Percentiles rank a stretch among this genome's conserved stretches.
These are phyloP conservation scores for Leptodermis oblonga DNA, from an alignment of 257 asterid species.

Conservation along the genomic window DNA sequence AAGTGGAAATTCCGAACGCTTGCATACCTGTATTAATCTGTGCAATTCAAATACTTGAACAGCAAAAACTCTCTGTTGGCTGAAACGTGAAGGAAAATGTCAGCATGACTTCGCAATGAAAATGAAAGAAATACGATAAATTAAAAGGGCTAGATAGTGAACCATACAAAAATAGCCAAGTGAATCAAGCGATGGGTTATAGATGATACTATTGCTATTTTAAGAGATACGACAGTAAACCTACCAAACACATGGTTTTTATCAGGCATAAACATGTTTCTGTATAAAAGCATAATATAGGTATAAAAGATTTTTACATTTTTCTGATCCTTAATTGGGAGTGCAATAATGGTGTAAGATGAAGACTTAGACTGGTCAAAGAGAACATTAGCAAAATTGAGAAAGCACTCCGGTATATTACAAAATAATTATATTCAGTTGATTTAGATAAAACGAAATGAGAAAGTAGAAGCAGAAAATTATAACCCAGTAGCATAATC, in stretches of 20 bases:
- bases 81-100: slow-evolving; percentile 24
- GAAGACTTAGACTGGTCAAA: background rate
- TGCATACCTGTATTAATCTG: slow-evolving; percentile 63
- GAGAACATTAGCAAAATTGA: background rate
- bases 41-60: slow-evolving; percentile 97
- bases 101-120: background rate
- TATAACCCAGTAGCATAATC: background rate
- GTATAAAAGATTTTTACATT: too few species aligned
- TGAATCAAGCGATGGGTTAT: background rate
- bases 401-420: background rate
- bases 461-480: background rate
- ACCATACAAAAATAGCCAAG: background rate
- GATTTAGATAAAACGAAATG: background rate
- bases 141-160: background rate
- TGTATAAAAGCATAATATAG: background rate
- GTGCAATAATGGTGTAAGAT: background rate
- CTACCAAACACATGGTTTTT: background rate
- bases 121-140: background rate
- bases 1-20: background rate
- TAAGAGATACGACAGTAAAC: background rate
- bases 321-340: background rate
- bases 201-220: background rate
- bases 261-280: background rate
- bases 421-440: background rate
- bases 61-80: slow-evolving; percentile 89